Percentiles rank a stretch among this genome's conserved stretches.
These are phyloP conservation scores for Chiua sp. DNA, from an alignment of 1,284 basidiomycete species.

Conservation along the genomic window DNA sequence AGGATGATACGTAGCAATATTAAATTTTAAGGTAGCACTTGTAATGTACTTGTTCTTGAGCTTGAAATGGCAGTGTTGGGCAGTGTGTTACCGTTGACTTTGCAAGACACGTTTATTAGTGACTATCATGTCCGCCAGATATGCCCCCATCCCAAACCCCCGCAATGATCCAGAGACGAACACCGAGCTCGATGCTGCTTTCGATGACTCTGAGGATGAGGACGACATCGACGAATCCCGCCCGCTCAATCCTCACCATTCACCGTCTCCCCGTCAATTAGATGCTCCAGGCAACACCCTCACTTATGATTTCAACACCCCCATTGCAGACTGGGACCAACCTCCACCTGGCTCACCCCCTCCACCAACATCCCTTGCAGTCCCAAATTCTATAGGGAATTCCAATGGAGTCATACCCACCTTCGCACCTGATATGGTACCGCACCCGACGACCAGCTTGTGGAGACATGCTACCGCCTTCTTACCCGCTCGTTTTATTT, in stretches of 20 bases:
- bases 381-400: slow-evolving; percentile 78
- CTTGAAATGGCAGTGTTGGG: slow-evolving; percentile 17
- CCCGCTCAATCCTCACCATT: slow-evolving; percentile 50
- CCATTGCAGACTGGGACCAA: slow-evolving; percentile 73
- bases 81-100: neutral
- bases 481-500: slow-evolving; percentile 54
- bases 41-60: neutral
- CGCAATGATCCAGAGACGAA: slow-evolving; percentile 56
- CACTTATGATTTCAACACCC: slow-evolving; percentile 85
- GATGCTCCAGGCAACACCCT: slow-evolving; percentile 20
- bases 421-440: slow-evolving; percentile 44
- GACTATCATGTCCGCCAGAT: slow-evolving; percentile 54
- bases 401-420: slow-evolving; percentile 80
- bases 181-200: slow-evolving; percentile 77
- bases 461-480: slow-evolving; percentile 67
- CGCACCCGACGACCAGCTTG: slow-evolving; percentile 39
- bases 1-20: slow-evolving; percentile 1
- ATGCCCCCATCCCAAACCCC: slow-evolving; percentile 72
- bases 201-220: slow-evolving; percentile 75
- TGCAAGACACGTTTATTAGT: neutral
- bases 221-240: slow-evolving; percentile 58
- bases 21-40: too few species aligned
- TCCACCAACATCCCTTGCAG: slow-evolving; percentile 60
- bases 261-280: slow-evolving; percentile 36
- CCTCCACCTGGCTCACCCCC: slow-evolving; percentile 90